Percentiles rank a stretch among this genome's conserved stretches.
phyloP scores from a whole-genome alignment of 1,284 basidiomycete species.

The Ceratobasidium sp. region DNA sequence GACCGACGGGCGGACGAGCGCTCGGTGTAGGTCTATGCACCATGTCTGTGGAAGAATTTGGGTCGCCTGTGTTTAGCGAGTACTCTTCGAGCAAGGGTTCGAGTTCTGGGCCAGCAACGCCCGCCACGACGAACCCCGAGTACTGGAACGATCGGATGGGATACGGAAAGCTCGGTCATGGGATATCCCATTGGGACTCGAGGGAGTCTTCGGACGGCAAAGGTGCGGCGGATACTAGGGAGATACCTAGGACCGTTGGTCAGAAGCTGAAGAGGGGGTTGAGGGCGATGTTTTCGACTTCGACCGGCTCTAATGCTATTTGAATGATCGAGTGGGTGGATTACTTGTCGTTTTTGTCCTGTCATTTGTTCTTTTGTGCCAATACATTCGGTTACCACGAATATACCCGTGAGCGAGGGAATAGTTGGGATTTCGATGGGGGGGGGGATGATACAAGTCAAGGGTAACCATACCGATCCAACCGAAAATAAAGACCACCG shows the following conservation, averaged over 20 bases:
- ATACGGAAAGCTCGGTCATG: not conserved
- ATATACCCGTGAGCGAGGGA: too few relatives aligned
- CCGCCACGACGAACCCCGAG: conserved; percentile 2
- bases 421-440: too few relatives aligned
- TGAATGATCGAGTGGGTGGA: not conserved
- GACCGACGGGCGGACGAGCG: conserved; percentile 1
- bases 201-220: conserved; percentile 1
- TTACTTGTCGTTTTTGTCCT: not conserved
- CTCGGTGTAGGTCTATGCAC: not conserved
- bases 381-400: not conserved
- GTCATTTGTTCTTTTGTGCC: conserved; percentile 12
- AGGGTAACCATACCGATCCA: too few relatives aligned
- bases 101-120: not conserved
- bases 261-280: conserved; percentile 19
- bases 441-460: too few relatives aligned
- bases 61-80: not conserved
- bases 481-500: too few relatives aligned
- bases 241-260: not conserved
- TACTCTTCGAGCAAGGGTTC: not conserved
- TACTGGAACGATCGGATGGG: conserved; percentile 18
- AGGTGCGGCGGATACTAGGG: not conserved
- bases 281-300: conserved; percentile 32
- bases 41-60: not conserved
- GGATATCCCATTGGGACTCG: not conserved
- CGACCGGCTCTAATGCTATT: not conserved